These are phyloP conservation scores for Schizochytrium sp. DNA, from an alignment of 108 stramenopile species.

Conservation along the genomic window DNA sequence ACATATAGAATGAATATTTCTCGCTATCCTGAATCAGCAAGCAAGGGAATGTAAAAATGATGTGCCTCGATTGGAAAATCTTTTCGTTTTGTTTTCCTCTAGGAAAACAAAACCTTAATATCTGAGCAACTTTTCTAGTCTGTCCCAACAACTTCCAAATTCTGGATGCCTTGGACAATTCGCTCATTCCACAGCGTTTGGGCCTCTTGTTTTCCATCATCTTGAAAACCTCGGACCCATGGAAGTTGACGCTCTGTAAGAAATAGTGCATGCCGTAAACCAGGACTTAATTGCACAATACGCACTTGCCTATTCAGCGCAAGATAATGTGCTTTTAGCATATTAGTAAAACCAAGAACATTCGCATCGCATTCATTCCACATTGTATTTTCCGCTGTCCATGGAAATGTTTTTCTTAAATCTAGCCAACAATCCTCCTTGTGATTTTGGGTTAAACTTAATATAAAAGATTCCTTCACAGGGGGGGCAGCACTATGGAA, in stretches of 20 bases:
- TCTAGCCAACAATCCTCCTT: background rate
- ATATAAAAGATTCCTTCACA: background rate
- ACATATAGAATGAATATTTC: no score
- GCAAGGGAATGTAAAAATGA: no score
- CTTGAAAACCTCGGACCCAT: conserved; percentile 32
- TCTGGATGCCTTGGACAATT: conserved; percentile 33
- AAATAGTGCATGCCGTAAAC: background rate
- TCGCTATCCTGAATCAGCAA: no score
- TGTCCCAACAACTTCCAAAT: background rate
- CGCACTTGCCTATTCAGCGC: background rate
- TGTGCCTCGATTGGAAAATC: no score
- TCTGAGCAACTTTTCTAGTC: background rate
- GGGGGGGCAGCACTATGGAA: background rate
- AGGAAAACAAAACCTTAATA: no score
- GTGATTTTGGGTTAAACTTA: background rate
- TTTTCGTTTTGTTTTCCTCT: no score
- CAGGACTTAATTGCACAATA: background rate
- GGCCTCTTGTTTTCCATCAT: conserved; percentile 24
- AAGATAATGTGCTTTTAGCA: conserved; percentile 2
- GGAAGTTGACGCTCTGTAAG: background rate
- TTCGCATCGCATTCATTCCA: background rate
- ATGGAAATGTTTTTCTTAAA: background rate
- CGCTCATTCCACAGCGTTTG: background rate
- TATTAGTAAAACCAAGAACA: background rate
- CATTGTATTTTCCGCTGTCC: background rate